These are phyloP conservation scores for Sordaria brevicollis DNA, from an alignment of 495 filamentous ascomycete genomes.

Conservation along the genomic window DNA sequence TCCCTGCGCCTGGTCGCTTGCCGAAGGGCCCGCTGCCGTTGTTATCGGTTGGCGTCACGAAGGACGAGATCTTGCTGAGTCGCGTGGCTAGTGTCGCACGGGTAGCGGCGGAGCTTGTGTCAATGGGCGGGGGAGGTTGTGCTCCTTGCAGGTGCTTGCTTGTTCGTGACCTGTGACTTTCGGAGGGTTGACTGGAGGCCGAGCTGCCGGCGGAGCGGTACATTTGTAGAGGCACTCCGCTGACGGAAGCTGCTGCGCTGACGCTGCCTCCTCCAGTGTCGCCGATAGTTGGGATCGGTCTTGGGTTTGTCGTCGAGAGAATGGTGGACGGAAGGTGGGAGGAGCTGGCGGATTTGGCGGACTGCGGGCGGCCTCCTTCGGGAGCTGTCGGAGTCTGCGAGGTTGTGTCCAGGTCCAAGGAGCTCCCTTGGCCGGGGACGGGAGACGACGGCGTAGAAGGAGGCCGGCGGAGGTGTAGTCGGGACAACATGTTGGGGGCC, in stretches of 20 bases:
- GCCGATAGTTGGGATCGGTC: constrained; percentile 17
- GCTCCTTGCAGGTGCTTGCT: too few species aligned
- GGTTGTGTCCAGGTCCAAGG: constrained; percentile 26
- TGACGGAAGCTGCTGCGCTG: constrained; percentile 22
- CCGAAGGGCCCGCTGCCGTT: constrained; percentile 11
- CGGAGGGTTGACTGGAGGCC: constrained; percentile 4
- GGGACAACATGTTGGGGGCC: constrained; percentile 35
- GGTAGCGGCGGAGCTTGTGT: constrained; percentile 9
- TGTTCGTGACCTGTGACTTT: constrained; percentile 15
- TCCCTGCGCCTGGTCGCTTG: constrained; percentile 23
- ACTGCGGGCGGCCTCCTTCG: constrained; percentile 29
- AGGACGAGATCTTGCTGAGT: constrained; percentile 26
- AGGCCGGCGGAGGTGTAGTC: constrained; percentile 43
- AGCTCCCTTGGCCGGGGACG: constrained; percentile 27
- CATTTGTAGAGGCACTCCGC: constrained; percentile 30
- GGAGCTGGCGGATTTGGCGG: constrained; percentile 28
- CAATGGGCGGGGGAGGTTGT: constrained; percentile 22
- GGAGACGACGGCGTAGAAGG: constrained; percentile 44
- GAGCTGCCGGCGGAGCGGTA: constrained; percentile 16
- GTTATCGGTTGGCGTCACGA: constrained; percentile 27
- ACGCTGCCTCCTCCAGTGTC: constrained; percentile 15
- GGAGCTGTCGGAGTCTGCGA: constrained; percentile 28
- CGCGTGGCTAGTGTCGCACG: constrained; percentile 16
- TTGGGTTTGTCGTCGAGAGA: constrained; percentile 5
- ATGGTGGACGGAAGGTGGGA: constrained; percentile 25